phyloP scores from a whole-genome alignment of 2,329 filamentous ascomycete species.

The Daldinia sp. region DNA sequence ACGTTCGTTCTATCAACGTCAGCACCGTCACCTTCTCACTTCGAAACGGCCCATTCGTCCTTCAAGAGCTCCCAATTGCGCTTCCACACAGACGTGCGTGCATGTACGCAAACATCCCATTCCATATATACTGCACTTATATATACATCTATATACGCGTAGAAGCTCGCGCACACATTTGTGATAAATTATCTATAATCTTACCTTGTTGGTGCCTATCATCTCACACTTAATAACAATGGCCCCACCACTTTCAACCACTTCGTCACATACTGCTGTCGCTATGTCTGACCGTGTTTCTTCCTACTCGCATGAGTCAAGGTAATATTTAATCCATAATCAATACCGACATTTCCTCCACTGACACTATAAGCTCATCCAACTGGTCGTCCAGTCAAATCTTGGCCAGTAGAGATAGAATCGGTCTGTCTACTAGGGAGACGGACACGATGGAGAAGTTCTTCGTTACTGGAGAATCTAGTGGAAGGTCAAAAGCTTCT shows the following conservation, averaged over 20 bases:
- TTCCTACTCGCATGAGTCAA: conserved; percentile 13
- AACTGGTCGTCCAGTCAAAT: not conserved
- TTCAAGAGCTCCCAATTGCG: not conserved
- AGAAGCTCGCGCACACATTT: conserved; percentile 4
- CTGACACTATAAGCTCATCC: conserved; percentile 28
- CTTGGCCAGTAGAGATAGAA: conserved; percentile 19
- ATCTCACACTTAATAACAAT: conserved; percentile 9
- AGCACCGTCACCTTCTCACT: conserved; percentile 10
- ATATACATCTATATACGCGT: conserved; percentile 2
- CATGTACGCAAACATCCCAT: not conserved
- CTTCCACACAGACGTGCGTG: conserved; percentile 1
- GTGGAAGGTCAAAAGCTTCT: conserved; percentile 25
- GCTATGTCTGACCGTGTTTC: conserved; percentile 20
- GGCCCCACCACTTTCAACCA: not conserved
- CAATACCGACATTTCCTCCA: not conserved
- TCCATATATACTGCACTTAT: not conserved
- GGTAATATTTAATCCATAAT: conserved; percentile 21
- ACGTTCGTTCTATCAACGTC: not conserved
- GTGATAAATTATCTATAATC: not conserved
- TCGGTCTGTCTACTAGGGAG: conserved; percentile 15
- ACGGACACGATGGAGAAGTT: conserved; percentile 36
- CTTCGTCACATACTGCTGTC: not conserved
- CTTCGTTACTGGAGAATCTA: conserved; percentile 41
- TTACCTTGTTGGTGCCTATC: not conserved
- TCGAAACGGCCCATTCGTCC: not conserved